These are phyloP conservation scores for Phalaenopsis aphrodite DNA, from an alignment of 106 monocot species.

Conservation along the genomic window DNA sequence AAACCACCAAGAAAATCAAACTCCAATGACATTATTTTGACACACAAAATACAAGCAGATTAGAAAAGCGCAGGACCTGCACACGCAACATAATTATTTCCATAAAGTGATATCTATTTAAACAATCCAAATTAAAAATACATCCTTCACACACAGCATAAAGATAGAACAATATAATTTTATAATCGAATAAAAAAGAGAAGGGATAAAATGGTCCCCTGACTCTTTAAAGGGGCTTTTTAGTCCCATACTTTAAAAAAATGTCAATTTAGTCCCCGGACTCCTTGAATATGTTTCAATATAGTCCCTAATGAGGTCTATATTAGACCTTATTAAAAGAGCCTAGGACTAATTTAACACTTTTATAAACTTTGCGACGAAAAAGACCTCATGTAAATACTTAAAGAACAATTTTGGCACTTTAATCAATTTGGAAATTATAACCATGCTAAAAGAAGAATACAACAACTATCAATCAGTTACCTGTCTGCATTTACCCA, in stretches of 20 bases:
- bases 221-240: too few relatives aligned
- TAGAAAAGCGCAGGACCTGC: background rate
- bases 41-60: background rate
- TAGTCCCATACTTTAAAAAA: too few relatives aligned
- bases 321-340: too few relatives aligned
- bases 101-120: background rate
- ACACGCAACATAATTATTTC: background rate
- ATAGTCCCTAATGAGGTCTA: too few relatives aligned
- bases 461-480: background rate
- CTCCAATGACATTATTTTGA: background rate
- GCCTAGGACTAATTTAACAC: too few relatives aligned
- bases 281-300: too few relatives aligned
- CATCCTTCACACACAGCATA: background rate
- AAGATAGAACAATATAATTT: background rate
- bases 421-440: background rate
- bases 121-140: background rate
- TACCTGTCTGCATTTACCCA: constrained; percentile 99
- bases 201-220: too few relatives aligned
- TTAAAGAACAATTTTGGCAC: too few relatives aligned
- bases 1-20: background rate
- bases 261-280: too few relatives aligned
- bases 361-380: too few relatives aligned
- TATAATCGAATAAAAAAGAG: background rate
- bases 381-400: too few relatives aligned
- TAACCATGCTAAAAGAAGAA: background rate